Base-by-base conservation (phyloP, 1,139 yeast genomes). In the Taiozyma onychis region DNA sequence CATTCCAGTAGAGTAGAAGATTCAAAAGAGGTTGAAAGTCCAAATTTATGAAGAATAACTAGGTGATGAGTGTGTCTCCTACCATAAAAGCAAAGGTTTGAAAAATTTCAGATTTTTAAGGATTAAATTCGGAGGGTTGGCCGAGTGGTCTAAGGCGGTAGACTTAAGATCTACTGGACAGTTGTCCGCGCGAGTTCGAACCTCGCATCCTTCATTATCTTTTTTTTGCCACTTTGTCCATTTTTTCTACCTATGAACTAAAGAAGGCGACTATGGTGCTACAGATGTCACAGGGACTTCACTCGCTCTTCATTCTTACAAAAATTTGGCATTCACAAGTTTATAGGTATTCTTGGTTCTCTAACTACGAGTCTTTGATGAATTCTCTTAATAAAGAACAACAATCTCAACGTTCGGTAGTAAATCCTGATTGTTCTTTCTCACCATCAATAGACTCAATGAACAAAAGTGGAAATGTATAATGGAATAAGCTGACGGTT, bases 181-280 rank as follows among this genome's bases (percentile, higher is more conserved):
- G 41, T 52, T 69, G 80, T 77, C 83, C 84, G 84, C 84, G 85
- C 83, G 84, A 78, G 84, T 79, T 80, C 84, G 84, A 79, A 78
- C 83, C 84, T 78, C 84, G 83, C 84, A 76, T 76, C 83, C 83
- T 79, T 79, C 85, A 79, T 62, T 68, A 69, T 67, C 62, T 68
- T 71, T 72, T 24, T 39, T 39, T 16, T 37, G 28, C 28, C 28
- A 26, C 9, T 26, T 26, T 26, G 9, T 26, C 28, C 9, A 18
- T 9, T 14, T n/a, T 32, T 32, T 32, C 21, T 39, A 5, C 27
- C 5, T 9, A 2, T 37, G 41, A 5, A 9, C 39, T 32, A n/a
- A 18, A 14, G 18, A 32, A 32, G 35, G 35, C 6, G 13, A 32
- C 18, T n/a, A 32, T n/a, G 14, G 18, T n/a, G 14, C 35, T 32